Evolutionary conservation across 176 grass and related monocot genomes (phyloP), one percentile per base, ranked within the genome.

Genomic region (Coix lacrymajobi): DNA sequence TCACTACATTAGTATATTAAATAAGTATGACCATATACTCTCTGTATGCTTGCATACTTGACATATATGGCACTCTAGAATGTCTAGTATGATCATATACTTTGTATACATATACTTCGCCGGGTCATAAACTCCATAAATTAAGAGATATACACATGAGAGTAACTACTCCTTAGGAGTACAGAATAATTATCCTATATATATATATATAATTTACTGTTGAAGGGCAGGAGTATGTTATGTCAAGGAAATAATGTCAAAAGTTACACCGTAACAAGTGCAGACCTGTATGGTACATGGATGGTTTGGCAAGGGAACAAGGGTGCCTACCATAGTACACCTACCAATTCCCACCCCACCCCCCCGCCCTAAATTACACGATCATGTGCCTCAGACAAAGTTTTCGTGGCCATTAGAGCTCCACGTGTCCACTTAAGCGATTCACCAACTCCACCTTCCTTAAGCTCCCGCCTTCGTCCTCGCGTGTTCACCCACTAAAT

Each of bases 361-460:
- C n/a, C n/a, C n/a, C n/a, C n/a, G n/a, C 25, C 26, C 38, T 67
- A 82, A 66, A 46, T 79, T 38, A 51, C 37, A 61, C 52, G 16
- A 26, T 45, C 34, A 11, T 11, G 14, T 5, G 26, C 17, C n/a
- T 51, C 15, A 54, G 16, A 2, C 44, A 58, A 86, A 40, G n/a
- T 45, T 85, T 81, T 22, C 30, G 29, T 51, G 86, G 86, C 67
- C 85, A 85, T 8, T 52, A 83, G 57, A 11, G 32, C 13, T 79
- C 78, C 78, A 92, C 82, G 83, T 85, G 78, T 85, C 86, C 60
- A 2, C 60, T n/a, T 13, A 20, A 15, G 45, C 58, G 8, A 67
- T 38, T 83, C 85, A 88, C 78, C 85, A 82, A 64, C 77, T 67
- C 66, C 85, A 76, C 64, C 78, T 58, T 71, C 69, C 32, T 62